Evolutionary conservation across 139 green algal species (phyloP), one percentile per base, ranked within the genome.

Genomic region (Gonium pectorale): DNA sequence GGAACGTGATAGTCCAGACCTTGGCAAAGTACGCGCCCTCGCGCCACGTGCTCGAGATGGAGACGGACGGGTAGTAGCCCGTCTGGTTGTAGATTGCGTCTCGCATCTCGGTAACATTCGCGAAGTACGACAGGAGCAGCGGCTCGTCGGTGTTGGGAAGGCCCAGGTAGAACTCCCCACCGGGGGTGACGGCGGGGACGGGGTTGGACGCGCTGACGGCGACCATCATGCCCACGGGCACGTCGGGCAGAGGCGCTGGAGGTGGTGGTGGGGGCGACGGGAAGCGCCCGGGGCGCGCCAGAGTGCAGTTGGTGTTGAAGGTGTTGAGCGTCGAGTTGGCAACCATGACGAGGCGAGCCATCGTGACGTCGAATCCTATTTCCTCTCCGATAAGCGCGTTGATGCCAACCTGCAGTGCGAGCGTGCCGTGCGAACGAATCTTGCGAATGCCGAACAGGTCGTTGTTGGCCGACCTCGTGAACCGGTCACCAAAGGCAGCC

Each of bases 381-480:
- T 13, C 2, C 27, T 59, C 43, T 2, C 5, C 62, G 21, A n/a
- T 5, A 33, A 6, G 33, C 6, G 24, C 5, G 44, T 66, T 29
- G 44, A 84, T 52, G 26, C 40, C 60, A 0, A 85, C 3, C 64
- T 59, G 22, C 17, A 85, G 35, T 46, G 27, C 41, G 8, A 85
- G 4, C 9, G 19, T 46, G 44, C 64, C 44, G 17, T 21, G 2
- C 13, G 13, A 40, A 37, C 64, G 64, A n/a, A 27, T 67, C 79
- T 85, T 85, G 63, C 37, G 49, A 9, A 85, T 29, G 19, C 79
- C 79, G 29, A 83, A 83, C n/a, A 46, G 43, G 21, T 19, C 64
- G 33, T 63, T 29, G 41, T 49, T 46, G 60, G 15, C 17, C 5
- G 17, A 5, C 3, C 67, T 3, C 21, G 35, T 29, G 33, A 41